A percentile compares a stretch with the other conserved stretches of the same genome.
Evolutionary conservation across 179 eudicot species (phyloP).

Genomic region (Patellifolia procumbens): DNA sequence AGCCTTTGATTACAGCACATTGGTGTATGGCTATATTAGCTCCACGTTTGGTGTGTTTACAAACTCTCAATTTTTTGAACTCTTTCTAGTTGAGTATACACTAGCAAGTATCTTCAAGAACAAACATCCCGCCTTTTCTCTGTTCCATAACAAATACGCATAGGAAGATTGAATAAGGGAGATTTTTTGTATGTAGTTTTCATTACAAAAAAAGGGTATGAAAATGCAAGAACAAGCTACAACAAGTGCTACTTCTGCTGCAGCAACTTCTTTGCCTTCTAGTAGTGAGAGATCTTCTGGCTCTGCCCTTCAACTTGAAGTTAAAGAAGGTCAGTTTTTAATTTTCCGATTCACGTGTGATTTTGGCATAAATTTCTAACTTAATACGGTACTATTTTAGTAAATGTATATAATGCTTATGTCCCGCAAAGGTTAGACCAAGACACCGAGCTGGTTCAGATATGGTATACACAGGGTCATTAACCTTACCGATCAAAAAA

Average conservation of each 20-base stretch:
- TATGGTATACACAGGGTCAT: no score
- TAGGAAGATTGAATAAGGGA: no score
- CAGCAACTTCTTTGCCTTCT: constrained; percentile 67
- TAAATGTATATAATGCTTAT: no score
- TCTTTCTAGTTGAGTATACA: no score
- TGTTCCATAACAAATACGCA: not conserved
- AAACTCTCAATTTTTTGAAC: no score
- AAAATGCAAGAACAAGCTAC: constrained; percentile 68
- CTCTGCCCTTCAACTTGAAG: constrained; percentile 63
- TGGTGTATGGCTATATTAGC: constrained; percentile 38
- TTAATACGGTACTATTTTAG: no score
- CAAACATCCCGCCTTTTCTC: constrained; percentile 26
- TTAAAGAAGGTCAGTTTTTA: constrained; percentile 57
- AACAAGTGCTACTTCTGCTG: constrained; percentile 49
- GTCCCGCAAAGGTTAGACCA: no score
- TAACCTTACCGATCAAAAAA: no score
- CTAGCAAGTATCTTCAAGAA: not conserved
- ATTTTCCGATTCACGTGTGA: not conserved
- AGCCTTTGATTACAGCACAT: constrained; percentile 53
- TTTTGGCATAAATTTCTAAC: no score
- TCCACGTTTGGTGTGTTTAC: constrained; percentile 72
- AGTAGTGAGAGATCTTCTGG: constrained; percentile 91
- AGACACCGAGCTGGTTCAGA: no score
- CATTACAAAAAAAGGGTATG: not conserved
- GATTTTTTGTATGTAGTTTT: not conserved